Evolutionary conservation across 768 basidiomycete species (phyloP), one percentile per base, ranked within the genome.

Genomic region (Coprinellus micaceus): DNA sequence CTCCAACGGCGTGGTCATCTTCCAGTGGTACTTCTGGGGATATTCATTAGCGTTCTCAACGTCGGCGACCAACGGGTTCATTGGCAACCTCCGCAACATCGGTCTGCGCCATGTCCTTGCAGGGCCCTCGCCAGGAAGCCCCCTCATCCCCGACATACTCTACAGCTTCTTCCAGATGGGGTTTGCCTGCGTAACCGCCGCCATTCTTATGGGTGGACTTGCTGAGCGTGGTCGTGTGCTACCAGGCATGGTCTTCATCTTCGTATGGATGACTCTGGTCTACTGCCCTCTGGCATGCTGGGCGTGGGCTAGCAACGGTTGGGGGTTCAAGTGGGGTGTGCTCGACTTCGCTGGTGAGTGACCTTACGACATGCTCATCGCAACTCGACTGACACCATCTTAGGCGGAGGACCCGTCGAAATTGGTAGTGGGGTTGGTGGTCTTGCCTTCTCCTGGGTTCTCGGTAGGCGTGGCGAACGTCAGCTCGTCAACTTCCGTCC

Each of bases 91-190:
- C 22, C 76, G 76, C 36, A 83, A 91, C 71, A 89, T 94, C 62
- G 91, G 88, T 21, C 74, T 95, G 41, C 77, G 81, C 53, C 75
- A 84, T 56, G 92, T 94, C 26, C 77, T 88, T 56, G 85, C 72
- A 26, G 74, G 82, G 13, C 86, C 89, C 0, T 89, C 89, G 10
- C 86, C 88, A 12, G 93, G 89, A 13, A 89, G 89, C 0, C 84
- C 86, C 39, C 79, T 91, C 40, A 83, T 95, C 55, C 94, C 94
- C 9, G 85, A 85, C 54, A 75, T 94, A 47, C 77, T 95, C 28
- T 95, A 90, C 75, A 84, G 82, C 62, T 87, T 93, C 71, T 94
- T 89, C 75, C 89, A 91, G 67, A 87, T 89, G 86, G 88, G 89
- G 71, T 92, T 90, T 66, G 88, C 85, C 21, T 88, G 86, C 54